Evolutionary conservation across 306 rosid species (phyloP).

Genomic region (Boehmeria nivea): DNA sequence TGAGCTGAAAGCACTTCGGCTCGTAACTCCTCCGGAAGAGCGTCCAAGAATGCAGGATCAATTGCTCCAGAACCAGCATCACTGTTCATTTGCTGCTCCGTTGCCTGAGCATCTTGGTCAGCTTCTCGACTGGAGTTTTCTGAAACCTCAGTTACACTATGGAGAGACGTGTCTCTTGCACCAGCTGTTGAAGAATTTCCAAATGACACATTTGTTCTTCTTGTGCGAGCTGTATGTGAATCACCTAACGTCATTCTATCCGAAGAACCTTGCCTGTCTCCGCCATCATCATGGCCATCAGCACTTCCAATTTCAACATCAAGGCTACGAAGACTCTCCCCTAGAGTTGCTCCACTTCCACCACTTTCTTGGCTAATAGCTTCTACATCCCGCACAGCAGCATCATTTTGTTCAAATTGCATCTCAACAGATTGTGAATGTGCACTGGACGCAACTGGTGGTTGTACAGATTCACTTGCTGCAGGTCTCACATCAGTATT

Average conservation of each 20-base stretch:
- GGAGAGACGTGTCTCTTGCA: constrained; percentile 83
- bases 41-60: constrained; percentile 95
- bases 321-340: constrained; percentile 94
- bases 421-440: constrained; percentile 67
- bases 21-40: constrained; percentile 95
- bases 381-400: constrained; percentile 78
- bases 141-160: constrained; percentile 86
- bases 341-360: constrained; percentile 96
- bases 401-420: constrained; percentile 82
- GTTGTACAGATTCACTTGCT: constrained; percentile 42
- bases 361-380: constrained; percentile 98
- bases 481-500: constrained; percentile 42
- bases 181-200: constrained; percentile 55
- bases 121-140: constrained; percentile 92
- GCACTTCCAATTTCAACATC: constrained; percentile 99
- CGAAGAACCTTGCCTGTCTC: constrained; percentile 74
- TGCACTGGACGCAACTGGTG: constrained; percentile 36
- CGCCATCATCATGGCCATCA: constrained; percentile 94
- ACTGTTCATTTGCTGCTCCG: constrained; percentile 65
- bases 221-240: constrained; percentile 64
- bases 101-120: constrained; percentile 63
- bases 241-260: constrained; percentile 67
- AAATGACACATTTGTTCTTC: constrained; percentile 57
- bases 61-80: constrained; percentile 83
- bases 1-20: constrained; percentile 96